These are phyloP conservation scores for Coniochaeta sp. DNA, from an alignment of 2,329 filamentous ascomycete species.

Conservation along the genomic window DNA sequence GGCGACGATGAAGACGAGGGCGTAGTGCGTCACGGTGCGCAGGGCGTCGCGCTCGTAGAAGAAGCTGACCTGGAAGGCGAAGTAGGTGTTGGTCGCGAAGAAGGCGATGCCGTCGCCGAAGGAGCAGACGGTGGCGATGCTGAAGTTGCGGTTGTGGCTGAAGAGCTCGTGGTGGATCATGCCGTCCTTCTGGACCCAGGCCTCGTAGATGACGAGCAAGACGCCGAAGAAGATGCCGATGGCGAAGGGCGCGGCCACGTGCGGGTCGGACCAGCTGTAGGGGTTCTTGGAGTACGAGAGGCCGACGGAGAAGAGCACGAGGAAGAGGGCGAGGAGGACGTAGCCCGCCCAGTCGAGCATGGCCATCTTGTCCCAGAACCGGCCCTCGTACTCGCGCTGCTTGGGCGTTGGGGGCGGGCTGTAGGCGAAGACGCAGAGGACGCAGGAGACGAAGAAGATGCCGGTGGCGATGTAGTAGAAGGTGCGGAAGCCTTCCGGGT, in stretches of 20 bases:
- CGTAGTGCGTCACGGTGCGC: conserved; percentile 23
- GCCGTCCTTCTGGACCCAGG: conserved; percentile 26
- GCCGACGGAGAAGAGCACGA: conserved; percentile 31
- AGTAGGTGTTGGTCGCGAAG: conserved; percentile 33
- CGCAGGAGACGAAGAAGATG: conserved; percentile 18
- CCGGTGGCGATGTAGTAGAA: conserved; percentile 27
- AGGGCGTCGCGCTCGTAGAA: conserved; percentile 29
- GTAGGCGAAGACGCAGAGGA: conserved; percentile 24
- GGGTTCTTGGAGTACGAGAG: conserved; percentile 31
- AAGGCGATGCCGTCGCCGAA: conserved; percentile 31
- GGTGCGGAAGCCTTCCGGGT: conserved; percentile 23
- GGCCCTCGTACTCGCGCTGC: conserved; percentile 18
- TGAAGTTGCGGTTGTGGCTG: conserved; percentile 25
- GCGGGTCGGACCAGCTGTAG: conserved; percentile 28
- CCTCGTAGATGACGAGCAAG: conserved; percentile 26
- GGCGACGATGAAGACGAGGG: conserved; percentile 23
- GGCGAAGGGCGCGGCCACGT: conserved; percentile 26
- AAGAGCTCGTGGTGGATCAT: conserved; percentile 34
- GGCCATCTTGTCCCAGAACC: conserved; percentile 21
- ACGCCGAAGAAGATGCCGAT: conserved; percentile 21
- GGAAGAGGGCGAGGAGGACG: conserved; percentile 21
- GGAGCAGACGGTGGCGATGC: conserved; percentile 25
- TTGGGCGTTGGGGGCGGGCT: conserved; percentile 21
- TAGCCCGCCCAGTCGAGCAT: conserved; percentile 33
- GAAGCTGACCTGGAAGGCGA: conserved; percentile 27